Evolutionary conservation across 306 rosid species (phyloP).

Genomic region (Sechiopsis laciniata): DNA sequence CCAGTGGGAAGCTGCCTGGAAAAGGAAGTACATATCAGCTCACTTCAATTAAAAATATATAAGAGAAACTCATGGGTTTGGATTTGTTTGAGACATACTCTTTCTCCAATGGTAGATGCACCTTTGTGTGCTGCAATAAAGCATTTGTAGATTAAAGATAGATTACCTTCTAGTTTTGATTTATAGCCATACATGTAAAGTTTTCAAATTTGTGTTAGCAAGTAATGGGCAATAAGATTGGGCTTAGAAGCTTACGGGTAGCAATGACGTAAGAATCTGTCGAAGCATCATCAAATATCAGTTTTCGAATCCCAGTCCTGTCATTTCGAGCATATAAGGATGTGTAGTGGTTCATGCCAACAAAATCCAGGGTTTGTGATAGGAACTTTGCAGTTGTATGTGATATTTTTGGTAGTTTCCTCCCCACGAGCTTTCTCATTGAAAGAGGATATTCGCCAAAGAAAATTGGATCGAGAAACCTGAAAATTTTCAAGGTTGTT

Average conservation of each 20-base stretch:
- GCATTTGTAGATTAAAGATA: conserved; percentile 23
- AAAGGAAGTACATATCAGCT: conserved; percentile 19
- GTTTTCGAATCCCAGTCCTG: conserved; percentile 49
- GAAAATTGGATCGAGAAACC: conserved; percentile 85
- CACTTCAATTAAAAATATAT: conserved; percentile 22
- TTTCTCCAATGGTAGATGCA: conserved; percentile 74
- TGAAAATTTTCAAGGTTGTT: conserved; percentile 27
- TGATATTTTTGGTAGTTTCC: conserved; percentile 68
- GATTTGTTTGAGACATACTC: conserved; percentile 39
- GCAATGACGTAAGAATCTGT: conserved; percentile 77
- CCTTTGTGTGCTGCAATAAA: conserved; percentile 49
- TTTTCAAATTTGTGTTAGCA: background rate
- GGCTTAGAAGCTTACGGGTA: conserved; percentile 43
- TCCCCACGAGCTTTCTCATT: conserved; percentile 58
- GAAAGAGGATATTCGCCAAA: conserved; percentile 74
- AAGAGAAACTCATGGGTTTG: conserved; percentile 7
- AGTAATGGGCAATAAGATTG: background rate
- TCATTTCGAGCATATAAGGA: conserved; percentile 75
- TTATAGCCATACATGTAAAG: background rate
- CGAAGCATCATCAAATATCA: conserved; percentile 57
- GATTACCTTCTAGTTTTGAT: conserved; percentile 10
- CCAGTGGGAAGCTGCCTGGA: conserved; percentile 86
- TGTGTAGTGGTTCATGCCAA: conserved; percentile 86
- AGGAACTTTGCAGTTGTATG: conserved; percentile 38
- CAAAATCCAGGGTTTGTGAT: conserved; percentile 63